phyloP scores from a whole-genome alignment of 441 rosid species.

The Flueggea neowawraea region DNA sequence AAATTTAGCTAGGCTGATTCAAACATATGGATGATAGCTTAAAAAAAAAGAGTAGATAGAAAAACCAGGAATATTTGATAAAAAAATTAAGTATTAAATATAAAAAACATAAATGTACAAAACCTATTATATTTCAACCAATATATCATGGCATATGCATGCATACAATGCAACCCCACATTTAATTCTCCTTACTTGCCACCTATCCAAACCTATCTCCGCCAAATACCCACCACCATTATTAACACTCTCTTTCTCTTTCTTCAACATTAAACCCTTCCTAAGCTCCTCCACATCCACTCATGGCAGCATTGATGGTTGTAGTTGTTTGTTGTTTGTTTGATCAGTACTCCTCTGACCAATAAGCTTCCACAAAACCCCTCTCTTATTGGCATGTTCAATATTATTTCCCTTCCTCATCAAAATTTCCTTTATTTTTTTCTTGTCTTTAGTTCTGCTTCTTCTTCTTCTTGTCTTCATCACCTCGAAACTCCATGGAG shows the following conservation, averaged over 20 bases:
- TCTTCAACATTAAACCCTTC: not conserved
- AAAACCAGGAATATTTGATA: no score
- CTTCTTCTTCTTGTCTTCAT: not conserved
- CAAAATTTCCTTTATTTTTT: not conserved
- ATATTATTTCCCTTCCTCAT: not conserved
- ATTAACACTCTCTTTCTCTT: slow-evolving; percentile 4
- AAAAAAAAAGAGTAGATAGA: no score
- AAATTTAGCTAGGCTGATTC: no score
- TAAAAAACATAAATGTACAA: no score
- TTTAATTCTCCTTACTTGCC: slow-evolving; percentile 38
- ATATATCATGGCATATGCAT: not conserved
- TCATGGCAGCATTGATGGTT: slow-evolving; percentile 19
- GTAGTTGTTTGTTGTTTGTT: slow-evolving; percentile 51
- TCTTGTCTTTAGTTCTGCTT: not conserved
- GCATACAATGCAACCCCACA: slow-evolving; percentile 8
- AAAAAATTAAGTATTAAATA: no score
- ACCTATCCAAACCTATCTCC: slow-evolving; percentile 21
- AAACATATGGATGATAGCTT: no score
- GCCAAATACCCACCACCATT: slow-evolving; percentile 1
- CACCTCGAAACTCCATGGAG: slow-evolving; percentile 31
- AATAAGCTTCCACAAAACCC: not conserved
- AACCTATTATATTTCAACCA: no score
- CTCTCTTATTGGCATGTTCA: not conserved
- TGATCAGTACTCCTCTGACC: not conserved
- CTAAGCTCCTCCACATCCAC: no score